phyloP scores from a whole-genome alignment of 352 stramenopile species.

The Pythium brassicae region DNA sequence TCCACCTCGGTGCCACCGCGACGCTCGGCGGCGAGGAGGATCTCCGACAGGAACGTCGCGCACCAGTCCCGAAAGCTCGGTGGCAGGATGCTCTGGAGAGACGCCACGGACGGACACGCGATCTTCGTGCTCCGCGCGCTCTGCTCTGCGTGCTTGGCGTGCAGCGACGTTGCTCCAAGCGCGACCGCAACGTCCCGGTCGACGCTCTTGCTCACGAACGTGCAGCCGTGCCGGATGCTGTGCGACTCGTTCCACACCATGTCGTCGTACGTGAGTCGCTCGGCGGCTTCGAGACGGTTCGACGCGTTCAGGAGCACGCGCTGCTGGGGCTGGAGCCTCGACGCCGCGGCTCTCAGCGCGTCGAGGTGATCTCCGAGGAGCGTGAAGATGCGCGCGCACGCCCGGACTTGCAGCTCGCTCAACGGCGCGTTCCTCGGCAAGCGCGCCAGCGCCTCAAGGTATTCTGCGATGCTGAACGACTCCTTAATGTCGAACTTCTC shows the following conservation, averaged over 20 bases:
- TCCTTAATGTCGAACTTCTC: conserved; percentile 47
- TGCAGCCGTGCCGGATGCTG: conserved; percentile 38
- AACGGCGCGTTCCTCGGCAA: conserved; percentile 29
- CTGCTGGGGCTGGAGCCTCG: conserved; percentile 27
- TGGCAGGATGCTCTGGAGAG: conserved; percentile 42
- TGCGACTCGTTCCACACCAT: conserved; percentile 76
- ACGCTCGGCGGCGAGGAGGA: conserved; percentile 52
- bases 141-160: conserved; percentile 57
- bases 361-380: conserved; percentile 29
- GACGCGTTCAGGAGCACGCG: conserved; percentile 36
- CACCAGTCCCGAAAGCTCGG: conserved; percentile 27
- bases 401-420: conserved; percentile 19
- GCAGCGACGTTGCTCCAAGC: conserved; percentile 56
- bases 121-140: conserved; percentile 49
- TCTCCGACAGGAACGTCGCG: conserved; percentile 47
- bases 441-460: conserved; percentile 42
- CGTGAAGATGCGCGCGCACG: conserved; percentile 47
- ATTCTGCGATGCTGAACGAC: conserved; percentile 48
- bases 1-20: conserved; percentile 50
- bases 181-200: conserved; percentile 34
- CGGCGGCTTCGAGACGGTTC: conserved; percentile 27
- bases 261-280: conserved; percentile 56
- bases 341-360: conserved; percentile 19
- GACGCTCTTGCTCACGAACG: conserved; percentile 53
- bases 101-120: conserved; percentile 29